Evolutionary conservation across 768 basidiomycete species (phyloP), one percentile per base, ranked within the genome.

Genomic region (Lentinula sp.): DNA sequence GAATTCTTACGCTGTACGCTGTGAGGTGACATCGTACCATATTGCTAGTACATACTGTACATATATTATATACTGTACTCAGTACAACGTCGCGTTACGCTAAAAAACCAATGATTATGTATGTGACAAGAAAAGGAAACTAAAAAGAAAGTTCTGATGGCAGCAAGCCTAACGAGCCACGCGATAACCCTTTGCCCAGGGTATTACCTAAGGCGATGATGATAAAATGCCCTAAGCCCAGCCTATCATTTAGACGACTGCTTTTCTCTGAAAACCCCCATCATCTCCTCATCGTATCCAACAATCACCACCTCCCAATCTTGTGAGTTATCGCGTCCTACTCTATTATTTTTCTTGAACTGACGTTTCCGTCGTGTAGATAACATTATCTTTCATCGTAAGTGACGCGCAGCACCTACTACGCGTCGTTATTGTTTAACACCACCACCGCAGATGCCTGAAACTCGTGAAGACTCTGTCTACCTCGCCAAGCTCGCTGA

Each of bases 401-500:
- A 63, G 62, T 63, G n/a, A 41, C 41, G 39, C 57, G 58, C 62
- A 51, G 35, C 53, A n/a, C 4, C 20, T 51, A 46, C 23, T 37
- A 64, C 61, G 63, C 63, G 63, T 62, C 57, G 8, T 23, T 59
- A 18, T 42, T 35, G 28, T n/a, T 37, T 41, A 23, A 59, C 36
- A 20, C 33, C 3, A 32, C 16, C 33, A 62, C 41, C 56, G 13
- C 53, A 91, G 89, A 91, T 91, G 91, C 75, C 87, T 73, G 88
- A 89, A 72, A 80, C 85, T 74, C 93, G 94, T 73, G 94, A 95
- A 86, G 93, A 95, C 78, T 93, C 90, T 70, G 95, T 98, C 79
- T 98, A 98, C 85, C 95, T 97, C 79, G 95, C 96, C 81, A 98
- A 98, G 92, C 94, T 98, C 82, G 93, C 94, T 75, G 95, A 98